Percentiles rank a stretch among this genome's conserved stretches.
These are phyloP conservation scores for Zasmidium angulare DNA, from an alignment of 2,329 filamentous ascomycete genomes.

Conservation along the genomic window DNA sequence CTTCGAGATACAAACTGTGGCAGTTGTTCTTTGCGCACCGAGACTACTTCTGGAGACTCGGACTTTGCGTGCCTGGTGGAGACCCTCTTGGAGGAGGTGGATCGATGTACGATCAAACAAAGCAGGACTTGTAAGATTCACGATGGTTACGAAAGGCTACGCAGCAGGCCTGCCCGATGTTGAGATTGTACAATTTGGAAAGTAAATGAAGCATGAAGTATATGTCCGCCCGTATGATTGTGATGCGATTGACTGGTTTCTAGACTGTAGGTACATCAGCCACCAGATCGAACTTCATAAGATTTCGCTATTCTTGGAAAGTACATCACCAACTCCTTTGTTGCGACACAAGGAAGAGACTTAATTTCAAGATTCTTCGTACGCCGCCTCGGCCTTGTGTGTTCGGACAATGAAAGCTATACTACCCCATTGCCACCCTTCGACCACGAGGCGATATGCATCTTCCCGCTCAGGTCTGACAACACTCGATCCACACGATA, in stretches of 20 bases:
- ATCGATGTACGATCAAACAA: conserved; percentile 20
- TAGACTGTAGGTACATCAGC: neutral
- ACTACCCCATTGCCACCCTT: neutral
- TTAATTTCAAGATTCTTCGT: neutral
- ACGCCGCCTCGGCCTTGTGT: neutral
- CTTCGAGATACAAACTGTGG: conserved; percentile 74
- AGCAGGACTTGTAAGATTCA: conserved; percentile 29
- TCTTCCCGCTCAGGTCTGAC: neutral
- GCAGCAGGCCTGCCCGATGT: neutral
- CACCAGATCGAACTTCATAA: neutral
- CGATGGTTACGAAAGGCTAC: neutral
- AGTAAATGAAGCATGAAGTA: neutral
- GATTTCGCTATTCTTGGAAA: neutral
- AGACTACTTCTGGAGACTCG: conserved; percentile 95
- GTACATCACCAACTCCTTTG: neutral
- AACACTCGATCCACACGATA: neutral
- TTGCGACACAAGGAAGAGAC: neutral
- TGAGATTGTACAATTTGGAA: neutral
- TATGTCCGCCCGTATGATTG: neutral
- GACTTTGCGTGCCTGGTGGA: conserved; percentile 72
- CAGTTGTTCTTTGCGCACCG: conserved; percentile 89
- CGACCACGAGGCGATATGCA: neutral
- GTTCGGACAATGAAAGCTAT: neutral
- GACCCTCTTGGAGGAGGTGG: conserved; percentile 32
- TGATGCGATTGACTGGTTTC: neutral